Conservation (phyloP, 305 asterid species). For the Solanum hybrid region DNA sequence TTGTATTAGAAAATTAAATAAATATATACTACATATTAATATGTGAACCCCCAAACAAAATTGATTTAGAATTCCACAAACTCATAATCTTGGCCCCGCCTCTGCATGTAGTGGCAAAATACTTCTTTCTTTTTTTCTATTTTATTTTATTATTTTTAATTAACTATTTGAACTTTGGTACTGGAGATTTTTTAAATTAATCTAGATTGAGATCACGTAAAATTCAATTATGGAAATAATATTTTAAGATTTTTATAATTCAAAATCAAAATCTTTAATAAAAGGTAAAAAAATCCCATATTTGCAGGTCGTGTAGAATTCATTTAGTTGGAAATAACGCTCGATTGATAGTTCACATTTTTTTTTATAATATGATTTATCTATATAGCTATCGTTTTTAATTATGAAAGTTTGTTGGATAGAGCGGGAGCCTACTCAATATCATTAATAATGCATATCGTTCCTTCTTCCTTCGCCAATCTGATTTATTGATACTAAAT, state of each 20-base stretch:
- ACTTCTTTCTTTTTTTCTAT: not conserved
- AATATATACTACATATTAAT: no score
- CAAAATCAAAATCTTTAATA: rapidly evolving
- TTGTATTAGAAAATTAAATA: no score
- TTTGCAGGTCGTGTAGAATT: no score
- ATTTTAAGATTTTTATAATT: not conserved
- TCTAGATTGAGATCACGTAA: not conserved
- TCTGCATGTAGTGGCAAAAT: not conserved
- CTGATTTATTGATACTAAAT: not conserved
- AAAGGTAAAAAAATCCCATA: no score
- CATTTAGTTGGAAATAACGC: not conserved
- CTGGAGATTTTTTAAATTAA: not conserved
- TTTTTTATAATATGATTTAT: no score
- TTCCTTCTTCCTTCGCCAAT: not conserved
- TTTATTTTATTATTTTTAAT: no score
- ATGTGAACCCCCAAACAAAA: no score
- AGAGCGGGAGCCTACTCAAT: not conserved
- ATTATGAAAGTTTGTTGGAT: no score
- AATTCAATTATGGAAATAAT: no score
- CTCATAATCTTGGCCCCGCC: no score
- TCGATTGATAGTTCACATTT: no score
- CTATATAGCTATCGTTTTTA: not conserved
- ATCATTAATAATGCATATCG: not conserved
- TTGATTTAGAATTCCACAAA: no score
- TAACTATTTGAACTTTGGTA: not conserved